These are phyloP conservation scores for Myriangium duriaei DNA, from an alignment of 2,329 filamentous ascomycete species.

Conservation along the genomic window DNA sequence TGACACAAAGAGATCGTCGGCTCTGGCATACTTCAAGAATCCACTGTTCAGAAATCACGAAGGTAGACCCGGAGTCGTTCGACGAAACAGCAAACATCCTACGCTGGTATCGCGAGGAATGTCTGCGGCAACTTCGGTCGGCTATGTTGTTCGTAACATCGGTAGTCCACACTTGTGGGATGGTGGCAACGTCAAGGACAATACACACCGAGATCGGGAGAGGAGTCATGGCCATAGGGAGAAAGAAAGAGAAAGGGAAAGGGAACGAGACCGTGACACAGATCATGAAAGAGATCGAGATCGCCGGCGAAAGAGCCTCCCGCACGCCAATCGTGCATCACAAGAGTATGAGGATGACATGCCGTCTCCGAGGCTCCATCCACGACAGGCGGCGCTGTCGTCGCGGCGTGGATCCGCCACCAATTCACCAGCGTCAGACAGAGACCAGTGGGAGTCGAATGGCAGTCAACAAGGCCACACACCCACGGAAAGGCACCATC, in stretches of 20 bases:
- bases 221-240: constrained; percentile 3
- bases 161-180: constrained; percentile 26
- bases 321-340: constrained; percentile 17
- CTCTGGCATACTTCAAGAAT: constrained; percentile 36
- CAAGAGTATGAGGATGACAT: constrained; percentile 13
- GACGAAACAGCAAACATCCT: constrained; percentile 24
- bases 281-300: constrained; percentile 10
- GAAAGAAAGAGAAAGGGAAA: constrained; percentile 14
- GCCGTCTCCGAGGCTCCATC: constrained; percentile 9
- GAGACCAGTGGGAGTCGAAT: constrained; percentile 2
- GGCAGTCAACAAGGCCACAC: constrained; percentile 11
- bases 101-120: constrained; percentile 23
- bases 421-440: constrained; percentile 6
- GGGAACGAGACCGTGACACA: constrained; percentile 13
- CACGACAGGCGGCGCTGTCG: constrained; percentile 8
- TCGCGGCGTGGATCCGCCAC: constrained; percentile 8
- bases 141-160: constrained; percentile 24
- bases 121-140: constrained; percentile 23
- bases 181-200: constrained; percentile 13
- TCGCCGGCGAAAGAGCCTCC: constrained; percentile 11
- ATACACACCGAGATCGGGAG: constrained; percentile 7
- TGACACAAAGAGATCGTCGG: constrained; percentile 32
- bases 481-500: constrained; percentile 19
- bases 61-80: constrained; percentile 31
- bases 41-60: constrained; percentile 36